A percentile compares a stretch with the other conserved stretches of the same genome.
These are phyloP conservation scores for Aschersonia sp. DNA, from an alignment of 2,329 filamentous ascomycete species.

Conservation along the genomic window DNA sequence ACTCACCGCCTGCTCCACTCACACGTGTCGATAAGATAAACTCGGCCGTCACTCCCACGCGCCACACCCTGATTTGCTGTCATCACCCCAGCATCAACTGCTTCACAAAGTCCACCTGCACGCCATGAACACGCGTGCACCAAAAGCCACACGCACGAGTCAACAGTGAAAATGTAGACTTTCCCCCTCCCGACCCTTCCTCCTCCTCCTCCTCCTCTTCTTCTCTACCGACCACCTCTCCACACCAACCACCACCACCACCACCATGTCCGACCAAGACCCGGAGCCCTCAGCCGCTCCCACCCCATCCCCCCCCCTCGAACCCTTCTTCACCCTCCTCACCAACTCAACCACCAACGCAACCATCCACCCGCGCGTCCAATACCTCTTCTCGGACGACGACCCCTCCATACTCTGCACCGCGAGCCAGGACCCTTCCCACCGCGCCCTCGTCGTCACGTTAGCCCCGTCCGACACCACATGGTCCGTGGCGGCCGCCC, in stretches of 20 bases:
- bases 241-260: too few species aligned
- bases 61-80: too few species aligned
- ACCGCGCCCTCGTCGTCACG: constrained; percentile 42
- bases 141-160: background rate
- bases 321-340: constrained; percentile 75
- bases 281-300: too few species aligned
- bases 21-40: constrained; percentile 19
- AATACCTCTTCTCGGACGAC: constrained; percentile 91
- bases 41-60: background rate
- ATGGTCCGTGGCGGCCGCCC: constrained; percentile 49
- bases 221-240: background rate
- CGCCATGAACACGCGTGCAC: background rate
- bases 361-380: constrained; percentile 71
- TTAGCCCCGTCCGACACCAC: constrained; percentile 27
- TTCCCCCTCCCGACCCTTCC: background rate
- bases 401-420: constrained; percentile 60
- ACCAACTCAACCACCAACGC: constrained; percentile 60
- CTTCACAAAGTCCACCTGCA: too few species aligned
- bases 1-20: background rate
- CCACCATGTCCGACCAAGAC: too few species aligned
- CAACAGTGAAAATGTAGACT: background rate
- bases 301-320: constrained; percentile 31
- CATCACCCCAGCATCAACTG: too few species aligned
- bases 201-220: background rate
- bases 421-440: constrained; percentile 27